A percentile compares a stretch with the other conserved stretches of the same genome.
Conservation (phyloP, 768 basidiomycete genomes). For the Termitomyces sp. region DNA sequence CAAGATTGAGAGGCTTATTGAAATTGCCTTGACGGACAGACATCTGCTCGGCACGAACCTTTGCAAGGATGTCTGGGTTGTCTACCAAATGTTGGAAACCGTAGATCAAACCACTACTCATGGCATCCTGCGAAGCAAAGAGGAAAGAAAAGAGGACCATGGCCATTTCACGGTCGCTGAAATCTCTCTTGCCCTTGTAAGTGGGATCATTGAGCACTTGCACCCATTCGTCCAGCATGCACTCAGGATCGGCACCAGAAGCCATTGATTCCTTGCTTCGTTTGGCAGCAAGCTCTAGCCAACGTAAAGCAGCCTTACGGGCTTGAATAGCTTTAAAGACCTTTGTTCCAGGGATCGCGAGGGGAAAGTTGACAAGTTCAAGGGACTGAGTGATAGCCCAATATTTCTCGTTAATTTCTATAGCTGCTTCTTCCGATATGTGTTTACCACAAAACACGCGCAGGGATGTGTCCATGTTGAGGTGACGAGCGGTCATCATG, state of each 20-base stretch:
- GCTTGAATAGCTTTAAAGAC: constrained; percentile 91
- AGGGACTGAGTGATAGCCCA: constrained; percentile 94
- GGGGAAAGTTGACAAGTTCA: constrained; percentile 97
- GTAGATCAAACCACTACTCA: constrained; percentile 95
- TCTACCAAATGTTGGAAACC: constrained; percentile 96
- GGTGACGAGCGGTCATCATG: constrained; percentile 88
- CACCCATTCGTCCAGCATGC: constrained; percentile 94
- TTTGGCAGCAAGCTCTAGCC: constrained; percentile 73
- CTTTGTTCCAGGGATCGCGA: constrained; percentile 93
- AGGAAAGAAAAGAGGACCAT: constrained; percentile 97
- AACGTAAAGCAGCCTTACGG: constrained; percentile 77
- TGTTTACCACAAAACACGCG: constrained; percentile 93
- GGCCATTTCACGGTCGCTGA: constrained; percentile 92
- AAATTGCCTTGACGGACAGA: constrained; percentile 73
- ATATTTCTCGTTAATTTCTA: constrained; percentile 88
- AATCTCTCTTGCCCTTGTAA: constrained; percentile 79
- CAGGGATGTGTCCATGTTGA: constrained; percentile 98
- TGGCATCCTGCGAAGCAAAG: constrained; percentile 95
- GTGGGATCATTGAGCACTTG: constrained; percentile 56
- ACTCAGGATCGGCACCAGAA: constrained; percentile 71
- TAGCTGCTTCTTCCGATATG: constrained; percentile 72
- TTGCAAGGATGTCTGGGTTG: constrained; percentile 80
- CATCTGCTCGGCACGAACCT: constrained; percentile 89
- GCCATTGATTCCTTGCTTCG: constrained; percentile 82
- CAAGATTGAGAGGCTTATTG: constrained; percentile 74